These are phyloP conservation scores for Boletellus sp. DNA, from an alignment of 768 basidiomycete genomes.

Conservation along the genomic window DNA sequence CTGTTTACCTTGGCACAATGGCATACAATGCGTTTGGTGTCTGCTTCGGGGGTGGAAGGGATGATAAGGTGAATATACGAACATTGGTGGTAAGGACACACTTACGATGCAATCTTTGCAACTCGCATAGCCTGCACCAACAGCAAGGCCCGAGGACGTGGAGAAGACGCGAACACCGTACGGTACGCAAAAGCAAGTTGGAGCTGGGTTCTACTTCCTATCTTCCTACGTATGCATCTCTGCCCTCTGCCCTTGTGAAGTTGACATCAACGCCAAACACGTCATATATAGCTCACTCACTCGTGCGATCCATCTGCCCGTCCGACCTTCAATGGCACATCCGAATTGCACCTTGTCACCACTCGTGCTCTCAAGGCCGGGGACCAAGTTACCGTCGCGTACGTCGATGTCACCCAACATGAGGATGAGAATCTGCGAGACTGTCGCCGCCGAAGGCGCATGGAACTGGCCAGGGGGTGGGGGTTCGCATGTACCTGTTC, in stretches of 20 bases:
- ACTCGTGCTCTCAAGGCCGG: slow-evolving; percentile 65
- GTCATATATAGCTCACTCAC: slow-evolving; percentile 49
- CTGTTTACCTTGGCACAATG: slow-evolving; percentile 64
- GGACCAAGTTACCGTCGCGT: slow-evolving; percentile 73
- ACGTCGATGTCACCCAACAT: slow-evolving; percentile 62
- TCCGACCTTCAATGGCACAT: slow-evolving; percentile 65
- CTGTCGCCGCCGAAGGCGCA: slow-evolving; percentile 60
- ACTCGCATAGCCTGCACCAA: slow-evolving; percentile 44
- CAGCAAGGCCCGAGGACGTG: slow-evolving; percentile 59
- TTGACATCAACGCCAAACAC: not conserved
- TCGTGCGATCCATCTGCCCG: slow-evolving; percentile 69
- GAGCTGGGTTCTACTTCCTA: slow-evolving; percentile 69
- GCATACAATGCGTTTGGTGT: slow-evolving; percentile 77
- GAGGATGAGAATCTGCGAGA: slow-evolving; percentile 50
- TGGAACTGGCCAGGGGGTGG: slow-evolving; percentile 80
- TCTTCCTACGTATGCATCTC: slow-evolving; percentile 60
- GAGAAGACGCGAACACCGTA: slow-evolving; percentile 75
- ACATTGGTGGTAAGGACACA: not conserved
- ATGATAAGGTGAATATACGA: slow-evolving; percentile 55
- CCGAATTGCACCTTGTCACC: slow-evolving; percentile 69
- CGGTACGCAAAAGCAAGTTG: slow-evolving; percentile 73
- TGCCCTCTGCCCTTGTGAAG: not conserved
- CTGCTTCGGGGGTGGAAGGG: slow-evolving; percentile 59
- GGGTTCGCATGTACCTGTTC: slow-evolving; percentile 71
- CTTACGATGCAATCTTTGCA: not conserved